Percentiles rank a stretch among this genome's conserved stretches.
Conservation (phyloP, 2,329 filamentous ascomycete genomes). For the Graphilbum sp. region DNA sequence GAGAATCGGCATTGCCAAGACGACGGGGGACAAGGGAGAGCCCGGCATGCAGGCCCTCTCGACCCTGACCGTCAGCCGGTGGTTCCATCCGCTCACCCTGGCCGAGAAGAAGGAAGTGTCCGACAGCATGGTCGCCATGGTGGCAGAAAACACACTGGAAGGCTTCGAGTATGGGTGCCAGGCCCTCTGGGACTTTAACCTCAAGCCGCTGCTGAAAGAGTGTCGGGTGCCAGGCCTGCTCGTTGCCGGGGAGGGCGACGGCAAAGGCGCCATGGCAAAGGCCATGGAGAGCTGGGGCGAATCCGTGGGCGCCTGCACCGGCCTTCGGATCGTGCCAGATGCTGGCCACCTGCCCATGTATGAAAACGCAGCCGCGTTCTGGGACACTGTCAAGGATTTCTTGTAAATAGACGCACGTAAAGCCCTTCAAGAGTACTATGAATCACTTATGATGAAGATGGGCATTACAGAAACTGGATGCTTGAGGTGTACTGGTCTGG, state of each 20-base stretch:
- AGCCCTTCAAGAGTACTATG: no score
- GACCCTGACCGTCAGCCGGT: conserved; percentile 53
- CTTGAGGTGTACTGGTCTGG: no score
- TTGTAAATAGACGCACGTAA: no score
- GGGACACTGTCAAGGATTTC: conserved; percentile 8
- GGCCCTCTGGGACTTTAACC: conserved; percentile 56
- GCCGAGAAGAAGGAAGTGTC: conserved; percentile 27
- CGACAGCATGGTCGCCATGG: conserved; percentile 48
- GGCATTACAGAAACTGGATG: no score
- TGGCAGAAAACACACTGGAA: conserved; percentile 49
- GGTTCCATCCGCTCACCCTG: conserved; percentile 51
- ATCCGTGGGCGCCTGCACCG: conserved; percentile 36
- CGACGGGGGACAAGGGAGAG: conserved; percentile 27
- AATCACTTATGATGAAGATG: no score
- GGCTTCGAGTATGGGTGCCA: conserved; percentile 54
- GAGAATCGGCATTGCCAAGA: conserved; percentile 51
- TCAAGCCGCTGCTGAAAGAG: conserved; percentile 36
- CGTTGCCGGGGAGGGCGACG: conserved; percentile 58
- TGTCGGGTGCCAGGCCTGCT: conserved; percentile 47
- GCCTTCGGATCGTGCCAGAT: conserved; percentile 48
- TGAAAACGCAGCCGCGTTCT: conserved; percentile 43
- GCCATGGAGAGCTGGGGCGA: conserved; percentile 63
- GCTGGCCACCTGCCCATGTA: conserved; percentile 77
- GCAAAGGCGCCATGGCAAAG: conserved; percentile 51
- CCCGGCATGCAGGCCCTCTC: conserved; percentile 50